Evolutionary conservation across 257 asterid species (phyloP), one percentile per base, ranked within the genome.

Genomic region (Ophiorrhiza pumila): DNA sequence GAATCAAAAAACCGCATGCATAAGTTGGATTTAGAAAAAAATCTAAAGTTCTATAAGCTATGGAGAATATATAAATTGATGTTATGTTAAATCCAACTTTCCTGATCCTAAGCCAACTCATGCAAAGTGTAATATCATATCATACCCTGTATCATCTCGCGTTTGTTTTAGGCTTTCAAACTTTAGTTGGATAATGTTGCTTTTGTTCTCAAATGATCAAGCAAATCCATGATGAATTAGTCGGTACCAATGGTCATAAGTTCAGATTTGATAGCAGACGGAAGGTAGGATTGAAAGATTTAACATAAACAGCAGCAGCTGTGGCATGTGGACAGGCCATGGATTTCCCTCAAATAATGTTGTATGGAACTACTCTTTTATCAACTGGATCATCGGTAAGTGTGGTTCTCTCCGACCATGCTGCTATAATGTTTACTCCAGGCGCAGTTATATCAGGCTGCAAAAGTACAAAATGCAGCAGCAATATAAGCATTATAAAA

Each of bases 271-370:
- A 88, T 79, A 15, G 92, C 95, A 11, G 96, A 55, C 4, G 95
- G 91, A 13, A 88, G 0, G 85, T 76, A 4, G 96, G 91, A 35
- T 86, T 75, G 70, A 86, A 85, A 32, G 92, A 86, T 78, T 85
- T 88, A 69, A 90, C 86, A 29, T 90, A 88, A 39, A 87, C 85
- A 18, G 92, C 96, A 3, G 90, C 90, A 0, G 80, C 96, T 3
- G 91, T 79, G 23, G 86, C 96, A 45, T 88, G 96, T 0, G 96
- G 95, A 65, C 95, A 90, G n/a, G 95, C 68, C 96, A 90, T 90
- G 22, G 95, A 90, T 27, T 92, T 88, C 15, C 94, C 92, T 0
- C 88, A 88, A 11, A 83, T 75, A 1, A 90, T 86, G 82, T 90
- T 90, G 68, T 72, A 90, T 0, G 88, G 79, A 65, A 80, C 85